Evolutionary conservation across 1,284 basidiomycete species (phyloP), one percentile per base, ranked within the genome.

Genomic region (Puccinia coronata): DNA sequence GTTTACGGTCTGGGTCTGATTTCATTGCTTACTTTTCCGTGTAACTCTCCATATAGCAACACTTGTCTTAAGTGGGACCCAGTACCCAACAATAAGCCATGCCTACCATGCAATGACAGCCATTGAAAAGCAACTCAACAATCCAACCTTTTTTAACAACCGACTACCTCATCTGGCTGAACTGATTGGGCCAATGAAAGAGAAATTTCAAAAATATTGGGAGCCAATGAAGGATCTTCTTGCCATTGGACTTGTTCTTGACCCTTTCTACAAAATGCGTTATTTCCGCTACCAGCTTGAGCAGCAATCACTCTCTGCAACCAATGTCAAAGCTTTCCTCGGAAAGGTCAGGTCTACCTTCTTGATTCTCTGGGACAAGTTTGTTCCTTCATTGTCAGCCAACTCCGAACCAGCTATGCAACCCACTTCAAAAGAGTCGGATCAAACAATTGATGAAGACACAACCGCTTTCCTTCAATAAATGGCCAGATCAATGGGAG

Each of bases 151-250:
- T n/a, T n/a, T n/a, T n/a, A n/a, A n/a, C n/a, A n/a, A n/a, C n/a
- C n/a, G n/a, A n/a, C n/a, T 43, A 11, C 43, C 59, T 36, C 1
- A 47, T 1, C 43, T 69, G 4, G 47, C 8, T n/a, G n/a, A 69
- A 11, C 28, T 63, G 18, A 63, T 63, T 63, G 59, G 25, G 14
- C 59, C 59, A 20, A 63, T 63, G 59, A 63, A 63, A 20, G 59
- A 31, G 14, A 63, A 63, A 63, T 63, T 63, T 25, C 36, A 25
- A 34, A n/a, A n/a, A n/a, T n/a, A n/a, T n/a, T n/a, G n/a, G n/a
- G n/a, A n/a, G n/a, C 23, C 65, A 28, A 8, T n/a, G n/a, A n/a
- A n/a, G n/a, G n/a, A n/a, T n/a, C n/a, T n/a, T n/a, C n/a, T n/a
- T n/a, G n/a, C n/a, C n/a, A n/a, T n/a, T n/a, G n/a, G n/a, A n/a